Conservation (phyloP, 2,329 filamentous ascomycete species). For the Fusarium nelsonii region DNA sequence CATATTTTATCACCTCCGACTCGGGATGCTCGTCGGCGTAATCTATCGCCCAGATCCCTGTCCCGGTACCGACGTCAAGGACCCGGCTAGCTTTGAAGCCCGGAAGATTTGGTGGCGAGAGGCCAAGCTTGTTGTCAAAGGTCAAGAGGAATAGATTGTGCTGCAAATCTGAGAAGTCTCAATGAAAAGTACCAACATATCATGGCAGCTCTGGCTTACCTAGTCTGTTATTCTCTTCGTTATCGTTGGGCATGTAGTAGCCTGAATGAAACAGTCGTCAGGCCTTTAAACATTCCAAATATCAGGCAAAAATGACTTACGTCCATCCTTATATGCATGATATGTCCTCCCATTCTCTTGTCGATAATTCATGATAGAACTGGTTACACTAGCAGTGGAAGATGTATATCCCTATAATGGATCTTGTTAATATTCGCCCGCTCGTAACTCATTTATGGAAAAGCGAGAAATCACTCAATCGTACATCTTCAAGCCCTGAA, state of each 20-base stretch:
- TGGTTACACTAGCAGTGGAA: not conserved
- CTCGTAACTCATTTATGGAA: too few relatives aligned
- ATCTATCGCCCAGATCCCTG: not conserved
- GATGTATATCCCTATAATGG: not conserved
- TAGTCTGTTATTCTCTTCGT: not conserved
- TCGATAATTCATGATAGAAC: not conserved
- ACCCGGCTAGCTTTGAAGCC: not conserved
- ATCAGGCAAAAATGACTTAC: not conserved
- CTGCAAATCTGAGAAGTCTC: conserved; percentile 10
- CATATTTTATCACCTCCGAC: not conserved
- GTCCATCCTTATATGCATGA: not conserved
- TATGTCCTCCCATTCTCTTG: not conserved
- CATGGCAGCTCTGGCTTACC: not conserved
- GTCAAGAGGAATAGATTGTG: conserved; percentile 18
- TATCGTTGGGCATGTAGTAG: not conserved
- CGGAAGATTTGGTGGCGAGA: conserved; percentile 1
- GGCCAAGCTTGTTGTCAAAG: conserved; percentile 19
- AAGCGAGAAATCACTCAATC: too few relatives aligned
- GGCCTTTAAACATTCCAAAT: not conserved
- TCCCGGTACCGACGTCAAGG: not conserved
- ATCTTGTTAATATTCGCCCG: too few relatives aligned
- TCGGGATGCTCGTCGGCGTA: conserved; percentile 7
- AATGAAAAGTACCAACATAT: not conserved
- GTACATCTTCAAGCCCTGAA: too few relatives aligned
- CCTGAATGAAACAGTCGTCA: not conserved